Base-by-base conservation (phyloP, 495 filamentous ascomycete genomes). In the Paragyromitra xinjiangensis region DNA sequence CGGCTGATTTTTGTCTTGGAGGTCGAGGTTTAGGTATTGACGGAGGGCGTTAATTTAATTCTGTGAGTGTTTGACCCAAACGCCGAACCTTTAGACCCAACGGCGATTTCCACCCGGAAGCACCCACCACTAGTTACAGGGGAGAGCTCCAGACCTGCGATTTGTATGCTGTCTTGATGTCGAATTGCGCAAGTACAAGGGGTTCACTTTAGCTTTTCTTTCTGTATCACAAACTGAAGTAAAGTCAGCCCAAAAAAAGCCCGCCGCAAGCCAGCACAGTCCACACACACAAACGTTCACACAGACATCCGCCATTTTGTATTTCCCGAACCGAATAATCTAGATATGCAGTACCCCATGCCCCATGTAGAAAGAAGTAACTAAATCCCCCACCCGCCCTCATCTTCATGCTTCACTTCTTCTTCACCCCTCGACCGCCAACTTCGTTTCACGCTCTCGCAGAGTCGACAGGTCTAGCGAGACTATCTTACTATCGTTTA, bases 311-410 rank as follows among this genome's bases (percentile, higher is more conserved):
- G 66, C 70, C 44, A 19, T 53, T 65, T 61, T 73, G n/a, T 65
- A 51, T 64, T 16, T 73, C 44, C 74, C 55, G 61, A 50, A 45
- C 62, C 67, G 29, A 78, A 56, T 19, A 79, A 78, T 22, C 61
- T 72, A 65, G 26, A 48, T 70, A 79, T 79, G 77, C 75, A 70
- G 75, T 69, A 45, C 74, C 58, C 77, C 77, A 75, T 78, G 42
- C 62, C 77, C 66, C 66, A 62, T 56, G 72, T 77, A 78, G 61
- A 45, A 64, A 71, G 66, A 72, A 78, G 53, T 71, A 72, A 62
- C 59, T 67, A 78, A 79, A 78, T 51, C 66, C 61, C 61, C 59
- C 73, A 51, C 77, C 53, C 51, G 34, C 45, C 66, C 24, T 64
- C 42, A n/a, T 62, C 53, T 77, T 77, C 24, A 73, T 66, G 40